phyloP scores from a whole-genome alignment of 2,329 filamentous ascomycete genomes.

The Xylariaceae sp. region DNA sequence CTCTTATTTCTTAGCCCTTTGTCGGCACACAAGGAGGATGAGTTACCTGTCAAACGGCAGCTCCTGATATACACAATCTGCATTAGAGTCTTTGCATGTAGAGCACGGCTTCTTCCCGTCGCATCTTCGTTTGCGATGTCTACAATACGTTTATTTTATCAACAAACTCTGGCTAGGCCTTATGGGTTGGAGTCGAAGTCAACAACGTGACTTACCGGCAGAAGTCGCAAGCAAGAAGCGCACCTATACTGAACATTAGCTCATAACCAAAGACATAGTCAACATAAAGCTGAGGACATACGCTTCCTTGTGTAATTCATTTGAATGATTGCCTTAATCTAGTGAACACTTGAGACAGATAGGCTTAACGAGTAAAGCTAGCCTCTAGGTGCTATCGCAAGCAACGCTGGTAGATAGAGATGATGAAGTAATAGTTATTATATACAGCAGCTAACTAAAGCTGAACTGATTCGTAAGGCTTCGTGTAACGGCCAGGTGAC shows the following conservation, averaged over 20 bases:
- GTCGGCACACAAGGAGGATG: neutral
- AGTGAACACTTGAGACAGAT: conserved; percentile 2
- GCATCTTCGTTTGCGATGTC: conserved; percentile 47
- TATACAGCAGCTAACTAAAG: too few relatives aligned
- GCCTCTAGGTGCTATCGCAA: too few relatives aligned
- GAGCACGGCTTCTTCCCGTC: conserved; percentile 48
- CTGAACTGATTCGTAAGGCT: neutral
- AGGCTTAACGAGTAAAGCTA: neutral
- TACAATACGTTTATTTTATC: conserved; percentile 26
- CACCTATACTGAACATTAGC: conserved; percentile 40
- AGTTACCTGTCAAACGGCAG: conserved; percentile 43
- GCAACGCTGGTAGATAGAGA: neutral
- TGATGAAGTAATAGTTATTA: neutral
- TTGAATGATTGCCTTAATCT: neutral
- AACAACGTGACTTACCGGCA: conserved; percentile 37
- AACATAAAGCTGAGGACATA: conserved; percentile 29
- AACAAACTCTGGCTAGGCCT: conserved; percentile 5
- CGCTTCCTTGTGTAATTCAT: conserved; percentile 48
- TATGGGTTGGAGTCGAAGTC: neutral
- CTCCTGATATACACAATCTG: conserved; percentile 49
- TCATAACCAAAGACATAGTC: conserved; percentile 9
- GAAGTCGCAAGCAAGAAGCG: conserved; percentile 49
- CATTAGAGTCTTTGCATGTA: conserved; percentile 46
- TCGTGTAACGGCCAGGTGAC: neutral
- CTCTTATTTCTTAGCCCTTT: neutral